Base-by-base conservation (phyloP, 2,329 filamentous ascomycete species). In the Monascus ruber region DNA sequence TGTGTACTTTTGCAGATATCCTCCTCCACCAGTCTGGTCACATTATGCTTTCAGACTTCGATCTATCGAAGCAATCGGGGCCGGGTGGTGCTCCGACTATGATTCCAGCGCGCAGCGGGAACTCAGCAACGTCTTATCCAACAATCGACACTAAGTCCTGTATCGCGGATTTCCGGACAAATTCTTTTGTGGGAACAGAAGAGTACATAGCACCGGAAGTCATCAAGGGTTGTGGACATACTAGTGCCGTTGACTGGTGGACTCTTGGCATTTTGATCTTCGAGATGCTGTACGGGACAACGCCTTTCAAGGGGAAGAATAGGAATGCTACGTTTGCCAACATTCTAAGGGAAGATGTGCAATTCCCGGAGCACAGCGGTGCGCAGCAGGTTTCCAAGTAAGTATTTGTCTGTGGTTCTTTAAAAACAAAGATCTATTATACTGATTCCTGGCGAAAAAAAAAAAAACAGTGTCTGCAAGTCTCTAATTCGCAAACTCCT, bases 1-100 rank as follows among this genome's bases (percentile, higher is more conserved):
- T 34, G 6, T 11, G 74, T 55, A 73, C 50, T 25, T 32, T n/a
- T 31, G 5, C 50, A 95, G 88, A 98, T 54, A 98, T 98, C 49
- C 73, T 98, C 9, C 78, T 98, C 24, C 91, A 98, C 62, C 91
- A 98, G 63, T 96, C 91, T n/a, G 91, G 91, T 10, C 91, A 98
- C 64, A 98, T 98, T 53, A 98, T 98, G 91, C 76, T 98, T 60
- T 96, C 91, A 44, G 91, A 98, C 68, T 98, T 98, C 64, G 91
- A 98, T 64, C 68, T 98, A 45, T 95, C 88, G 6, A 98, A 98
- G 65, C 91, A 98, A 65, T 98, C 91, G 5, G 91, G 93, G 49
- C 81, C 85, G 10, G 91, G 88, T 56, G 91, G 91, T 67, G 89
- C 89, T 57, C 91, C 91, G 36, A 95, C 88, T 24, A 96, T 98